A percentile compares a stretch with the other conserved stretches of the same genome.
Conservation (phyloP, 108 stramenopile species). For the Skeletonema grethae region DNA sequence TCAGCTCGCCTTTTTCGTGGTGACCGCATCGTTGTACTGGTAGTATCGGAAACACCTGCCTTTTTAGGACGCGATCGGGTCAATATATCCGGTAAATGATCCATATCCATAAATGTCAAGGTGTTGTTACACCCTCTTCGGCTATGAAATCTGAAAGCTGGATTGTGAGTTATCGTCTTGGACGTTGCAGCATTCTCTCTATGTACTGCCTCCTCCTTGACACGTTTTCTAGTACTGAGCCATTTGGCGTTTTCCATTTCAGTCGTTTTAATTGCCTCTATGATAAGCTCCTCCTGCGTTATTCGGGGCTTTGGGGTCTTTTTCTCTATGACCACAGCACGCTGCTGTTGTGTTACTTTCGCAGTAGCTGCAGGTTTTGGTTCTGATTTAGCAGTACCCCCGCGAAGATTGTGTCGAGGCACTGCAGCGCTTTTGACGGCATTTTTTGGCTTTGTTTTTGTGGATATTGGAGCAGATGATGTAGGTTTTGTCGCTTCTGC, state of each 20-base stretch:
- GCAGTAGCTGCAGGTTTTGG: conserved; percentile 13
- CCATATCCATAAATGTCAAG: conserved; percentile 86
- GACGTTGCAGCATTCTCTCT: conserved; percentile 8
- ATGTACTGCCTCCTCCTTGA: conserved; percentile 48
- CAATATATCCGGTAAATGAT: conserved; percentile 74
- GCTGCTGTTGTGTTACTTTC: conserved; percentile 20
- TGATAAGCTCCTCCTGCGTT: conserved; percentile 82
- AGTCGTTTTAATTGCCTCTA: conserved; percentile 77
- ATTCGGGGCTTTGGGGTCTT: conserved; percentile 44
- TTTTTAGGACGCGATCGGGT: conserved; percentile 18
- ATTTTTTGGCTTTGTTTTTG: not conserved
- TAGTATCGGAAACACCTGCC: not conserved
- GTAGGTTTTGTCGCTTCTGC: conserved; percentile 1
- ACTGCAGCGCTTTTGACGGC: not conserved
- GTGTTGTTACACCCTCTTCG: conserved; percentile 75
- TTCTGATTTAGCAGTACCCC: conserved; percentile 7
- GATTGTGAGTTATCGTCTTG: conserved; percentile 14
- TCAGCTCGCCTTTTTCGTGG: not conserved
- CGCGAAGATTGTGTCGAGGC: conserved; percentile 23
- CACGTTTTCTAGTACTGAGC: conserved; percentile 67
- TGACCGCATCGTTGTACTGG: not conserved
- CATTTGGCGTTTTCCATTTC: conserved; percentile 80
- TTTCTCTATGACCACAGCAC: conserved; percentile 11
- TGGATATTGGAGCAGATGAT: not conserved
- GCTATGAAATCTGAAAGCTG: conserved; percentile 61